Evolutionary conservation across 1,284 basidiomycete genomes (phyloP), one percentile per base, ranked within the genome.

Genomic region (Moniliella sp.): DNA sequence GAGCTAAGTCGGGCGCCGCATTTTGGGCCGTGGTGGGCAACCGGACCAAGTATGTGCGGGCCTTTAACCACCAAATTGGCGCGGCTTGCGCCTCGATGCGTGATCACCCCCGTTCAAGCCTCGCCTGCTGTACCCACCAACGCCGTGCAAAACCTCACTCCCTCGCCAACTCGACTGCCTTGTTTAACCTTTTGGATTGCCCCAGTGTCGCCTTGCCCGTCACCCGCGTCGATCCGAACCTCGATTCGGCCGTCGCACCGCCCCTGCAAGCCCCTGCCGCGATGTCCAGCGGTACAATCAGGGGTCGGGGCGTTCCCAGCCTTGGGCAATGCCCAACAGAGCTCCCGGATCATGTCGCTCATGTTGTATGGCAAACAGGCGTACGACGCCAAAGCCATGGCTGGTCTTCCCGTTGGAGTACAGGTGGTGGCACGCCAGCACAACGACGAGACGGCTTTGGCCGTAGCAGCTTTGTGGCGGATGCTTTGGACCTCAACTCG

Each of bases 161-260:
- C n/a, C n/a, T n/a, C n/a, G n/a, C n/a, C n/a, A n/a, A n/a, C n/a
- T n/a, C n/a, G n/a, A n/a, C n/a, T n/a, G n/a, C n/a, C n/a, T 39
- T 66, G n/a, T 67, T 62, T 60, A 88, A 88, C 61, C 61, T 84
- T 26, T 61, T 79, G 35, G 79, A 86, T 48, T 67, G 68, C 15
- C 73, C 82, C 0, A 76, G 72, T 10, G 81, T 80, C 5, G 66
- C 70, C 27, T 43, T 91, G 0, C 83, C 83, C 3, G 75, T 86
- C 12, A 80, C 78, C 2, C 69, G 70, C 11, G 79, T 91, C 19
- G 70, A 80, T 45, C 58, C 72, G 0, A 40, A 42, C 2, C 65
- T 65, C 26, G 83, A 91, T 55, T 56, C 57, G 4, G 49, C 21
- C 35, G 33, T 1, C 16, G 31, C 13, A 5, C 18, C 23, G 37